Evolutionary conservation across 768 basidiomycete genomes (phyloP), one percentile per base, ranked within the genome.

Genomic region (Glaciozyma antarctica): DNA sequence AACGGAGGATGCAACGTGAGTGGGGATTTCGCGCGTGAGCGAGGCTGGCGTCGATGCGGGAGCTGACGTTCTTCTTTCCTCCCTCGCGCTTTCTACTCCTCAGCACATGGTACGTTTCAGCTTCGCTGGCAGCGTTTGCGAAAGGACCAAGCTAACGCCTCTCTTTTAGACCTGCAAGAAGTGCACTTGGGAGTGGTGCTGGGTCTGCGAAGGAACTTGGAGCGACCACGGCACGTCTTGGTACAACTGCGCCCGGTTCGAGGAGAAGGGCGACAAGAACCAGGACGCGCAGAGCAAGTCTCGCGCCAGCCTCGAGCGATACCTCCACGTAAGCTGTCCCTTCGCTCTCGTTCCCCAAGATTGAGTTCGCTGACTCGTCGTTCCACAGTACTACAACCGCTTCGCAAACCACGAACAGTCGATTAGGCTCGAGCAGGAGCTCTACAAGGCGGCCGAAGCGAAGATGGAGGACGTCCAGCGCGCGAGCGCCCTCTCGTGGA

Each of bases 391-490:
- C 79, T 99, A 97, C 80, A 98, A 95, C 77, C 89, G 95, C 48
- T 99, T 90, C 89, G 90, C 95, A 12, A 99, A 99, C 77, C 95
- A 99, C 78, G 95, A 99, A 75, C 93, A 95, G 75, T 95, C 93
- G n/a, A 91, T 93, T 58, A 93, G 92, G 78, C 85, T 99, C 58
- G 92, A 94, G 22, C 77, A 88, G 21, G 91, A 97, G 69, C 80
- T 98, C 49, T 94, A 93, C 77, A 82, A 82, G 62, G 92, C 92
- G 80, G 97, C 94, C 17, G 93, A 99, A 82, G 92, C 94, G 84
- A 97, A 97, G 85, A 99, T 99, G 95, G 92, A 97, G 77, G 91
- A 95, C 78, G 94, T 98, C 87, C 95, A 98, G 80, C 83, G 91
- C 68, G 86, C 86, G 16, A 91, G 90, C 3, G 82, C 85, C 62